Evolutionary conservation across 805 yeast genomes (phyloP), one percentile per base, ranked within the genome.

Genomic region (Yarrowia phangngaensis): DNA sequence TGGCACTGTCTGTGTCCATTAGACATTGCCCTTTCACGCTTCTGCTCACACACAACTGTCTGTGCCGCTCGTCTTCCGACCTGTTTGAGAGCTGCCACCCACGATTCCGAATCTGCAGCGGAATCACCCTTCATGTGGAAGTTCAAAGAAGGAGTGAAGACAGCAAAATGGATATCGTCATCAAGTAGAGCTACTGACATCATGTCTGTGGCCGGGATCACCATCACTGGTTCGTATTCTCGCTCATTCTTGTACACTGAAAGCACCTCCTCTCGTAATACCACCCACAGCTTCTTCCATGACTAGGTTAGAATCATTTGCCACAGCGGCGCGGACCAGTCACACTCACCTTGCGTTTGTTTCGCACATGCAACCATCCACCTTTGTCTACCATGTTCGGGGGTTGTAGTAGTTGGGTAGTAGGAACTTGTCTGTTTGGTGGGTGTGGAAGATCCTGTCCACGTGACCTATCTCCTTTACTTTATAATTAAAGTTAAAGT

Each of bases 211-310:
- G 60, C 53, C 6, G 61, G 54, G 11, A 41, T 29, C 9, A 41
- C 35, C 22, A 55, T 55, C 38, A 57, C 54, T 5, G 62, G 64
- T 53, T 64, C 60, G 53, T 65, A 64, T 45, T 64, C 68, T 29
- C 60, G 50, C 38, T 64, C 66, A 38, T 64, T 67, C 50, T 64
- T 64, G 53, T 64, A 64, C 46, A 55, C 61, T 2, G 65, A 52
- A 17, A 64, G 55, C 48, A 58, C 64, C 24, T 54, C 50, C 5
- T 57, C 59, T n/a, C 69, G 53, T 9, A 65, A 54, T 6, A 64
- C 68, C 24, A 62, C 63, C 68, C 68, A 64, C n/a, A 63, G 57
- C 13, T 61, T 52, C 31, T 51, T 56, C 68, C 68, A 64, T 8
- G 26, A 20, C 35, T 41, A 32, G 11, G 24, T 38, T 9, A 38